Conservation (phyloP, 2,329 filamentous ascomycete species). For the Juglanconis sp. region DNA sequence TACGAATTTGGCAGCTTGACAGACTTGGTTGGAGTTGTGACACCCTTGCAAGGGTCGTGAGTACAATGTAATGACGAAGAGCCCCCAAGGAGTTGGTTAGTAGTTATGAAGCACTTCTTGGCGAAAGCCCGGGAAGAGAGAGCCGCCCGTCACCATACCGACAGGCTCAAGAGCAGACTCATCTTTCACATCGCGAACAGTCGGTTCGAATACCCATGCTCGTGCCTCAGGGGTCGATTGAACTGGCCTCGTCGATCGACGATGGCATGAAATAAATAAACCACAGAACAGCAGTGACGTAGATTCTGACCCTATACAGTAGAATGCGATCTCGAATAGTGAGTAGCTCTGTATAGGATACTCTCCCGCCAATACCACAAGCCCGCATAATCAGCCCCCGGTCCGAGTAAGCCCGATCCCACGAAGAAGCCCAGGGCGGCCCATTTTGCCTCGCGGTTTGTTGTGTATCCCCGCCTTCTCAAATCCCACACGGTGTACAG, state of each 20-base stretch:
- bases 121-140: too few relatives aligned
- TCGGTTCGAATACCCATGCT: too few relatives aligned
- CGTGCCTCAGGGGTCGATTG: neutral
- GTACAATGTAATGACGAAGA: too few relatives aligned
- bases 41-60: too few relatives aligned
- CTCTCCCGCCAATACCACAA: conserved; percentile 16
- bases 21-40: too few relatives aligned
- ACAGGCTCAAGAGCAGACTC: too few relatives aligned
- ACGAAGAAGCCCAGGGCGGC: neutral
- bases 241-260: neutral
- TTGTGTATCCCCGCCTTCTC: conserved; percentile 1
- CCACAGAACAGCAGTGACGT: neutral
- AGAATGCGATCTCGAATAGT: neutral
- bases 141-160: too few relatives aligned
- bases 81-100: too few relatives aligned
- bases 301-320: neutral
- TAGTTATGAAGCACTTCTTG: too few relatives aligned
- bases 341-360: neutral
- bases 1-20: too few relatives aligned
- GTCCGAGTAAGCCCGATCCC: conserved; percentile 1
- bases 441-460: neutral
- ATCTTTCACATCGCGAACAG: too few relatives aligned
- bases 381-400: conserved; percentile 9
- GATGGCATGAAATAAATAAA: neutral
- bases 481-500: conserved; percentile 13